Base-by-base conservation (phyloP, 2,329 filamentous ascomycete genomes). In the Claviceps sp. region DNA sequence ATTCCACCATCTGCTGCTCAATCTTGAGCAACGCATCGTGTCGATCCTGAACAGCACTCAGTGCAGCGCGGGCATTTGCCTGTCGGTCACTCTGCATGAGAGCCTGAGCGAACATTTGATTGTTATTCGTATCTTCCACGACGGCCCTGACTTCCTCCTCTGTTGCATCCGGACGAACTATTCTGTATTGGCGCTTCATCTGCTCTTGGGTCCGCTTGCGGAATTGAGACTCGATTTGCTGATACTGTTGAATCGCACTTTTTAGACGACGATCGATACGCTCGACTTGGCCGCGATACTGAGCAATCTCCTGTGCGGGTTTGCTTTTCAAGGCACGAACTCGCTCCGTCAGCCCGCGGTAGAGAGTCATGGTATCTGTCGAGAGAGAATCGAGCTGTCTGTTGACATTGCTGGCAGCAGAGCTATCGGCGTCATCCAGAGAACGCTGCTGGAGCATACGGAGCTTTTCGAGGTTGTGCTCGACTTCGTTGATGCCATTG, bases 1-100 rank as follows among this genome's bases (percentile, higher is more conserved):
- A 75, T 68, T 95, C 86, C 11, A 87, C 81, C 79, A 97, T 86
- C 65, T 94, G 86, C 63, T 80, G 76, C 72, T 95, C 89, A 63
- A 97, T 95, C 76, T 94, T 91, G 69, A 89, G 80, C 59, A 98
- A 86, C 43, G 87, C 89, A 50, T 81, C 81, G 66, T 95, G 89
- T 58, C 93, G 85, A 62, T 86, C 81, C 66, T 85, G 79, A 38
- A 95, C 88, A 23, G 88, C 88, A 59, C 79, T 79, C 52, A 95
- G 76, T 38, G 88, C 88, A 39, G 83, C 80, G 57, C 85, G 83
- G 43, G 88, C 87, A 67, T 94, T 86, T 48, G 88, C 87, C 64
- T 82, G 81, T 62, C 88, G 83, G 68, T 85, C 85, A 65, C 82
- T 86, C 70, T 84, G 80, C 73, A 94, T 80, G 62, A 96, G 76